Evolutionary conservation across 768 basidiomycete genomes (phyloP), one percentile per base, ranked within the genome.

Genomic region (Pisolithus orientalis): DNA sequence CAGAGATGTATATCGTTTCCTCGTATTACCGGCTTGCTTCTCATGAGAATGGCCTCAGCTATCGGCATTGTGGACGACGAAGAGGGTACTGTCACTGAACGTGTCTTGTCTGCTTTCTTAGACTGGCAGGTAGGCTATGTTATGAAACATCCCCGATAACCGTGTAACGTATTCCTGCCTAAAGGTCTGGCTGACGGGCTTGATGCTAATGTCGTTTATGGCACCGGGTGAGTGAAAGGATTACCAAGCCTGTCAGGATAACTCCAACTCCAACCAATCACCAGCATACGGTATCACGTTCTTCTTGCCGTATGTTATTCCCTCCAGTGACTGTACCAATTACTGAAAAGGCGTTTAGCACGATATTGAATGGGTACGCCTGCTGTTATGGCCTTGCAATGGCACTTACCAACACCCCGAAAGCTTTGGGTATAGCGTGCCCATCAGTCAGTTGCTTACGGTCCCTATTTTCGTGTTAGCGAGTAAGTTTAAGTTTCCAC

Each of bases 381-480:
- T 5, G 5, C 44, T 47, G 34, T 24, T 11, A 6, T 32, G 28
- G 14, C 40, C 44, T 10, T 21, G 17, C 29, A 9, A 17, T 3
- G 13, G 28, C 25, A 21, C 27, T 47, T 37, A 14, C 44, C 17
- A 9, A 40, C n/a, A 10, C 10, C 25, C 11, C 5, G 47, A 14
- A 42, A 83, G 82, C 21, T 86, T 87, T 50, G 84, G 83, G 0
- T 77, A 78, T 61, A 61, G 74, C 2, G 62, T 78, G 4, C 70
- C 81, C 0, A 71, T 80, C 53, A 79, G 76, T 47, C 81, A 85
- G 54, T 67, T 85, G 3, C 73, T 88, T 39, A 84, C 84, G 2
- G 78, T 87, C 83, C 84, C 7, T 87, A 85, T 58, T 63, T 83
- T 21, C 65, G 78, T 43, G 83, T 82, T 11, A 79, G 85, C 85